A percentile compares a stretch with the other conserved stretches of the same genome.
phyloP scores from a whole-genome alignment of 345 rosid genomes.

The Lepidium didymum region DNA sequence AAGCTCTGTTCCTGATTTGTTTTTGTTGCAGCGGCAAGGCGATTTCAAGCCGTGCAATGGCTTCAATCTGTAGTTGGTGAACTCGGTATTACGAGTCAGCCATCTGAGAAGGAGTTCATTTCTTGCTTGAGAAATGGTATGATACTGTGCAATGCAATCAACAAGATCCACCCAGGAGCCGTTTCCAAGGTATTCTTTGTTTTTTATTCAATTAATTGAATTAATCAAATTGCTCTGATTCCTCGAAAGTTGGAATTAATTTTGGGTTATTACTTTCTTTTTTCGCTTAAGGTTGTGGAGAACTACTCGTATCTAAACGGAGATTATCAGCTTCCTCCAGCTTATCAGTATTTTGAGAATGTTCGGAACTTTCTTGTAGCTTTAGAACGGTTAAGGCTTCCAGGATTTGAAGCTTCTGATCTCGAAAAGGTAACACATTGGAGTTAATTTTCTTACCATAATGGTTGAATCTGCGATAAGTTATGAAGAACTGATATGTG shows the following conservation, averaged over 20 bases:
- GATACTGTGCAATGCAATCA: constrained; percentile 70
- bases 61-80: constrained; percentile 64
- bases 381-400: constrained; percentile 64
- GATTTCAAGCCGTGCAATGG: constrained; percentile 71
- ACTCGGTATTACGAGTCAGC: constrained; percentile 47
- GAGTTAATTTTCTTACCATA: background rate
- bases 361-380: constrained; percentile 84
- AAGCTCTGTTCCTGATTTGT: background rate
- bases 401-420: constrained; percentile 93
- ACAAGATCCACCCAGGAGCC: constrained; percentile 76
- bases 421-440: constrained; percentile 63
- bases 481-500: constrained; percentile 1
- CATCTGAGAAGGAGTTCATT: constrained; percentile 79
- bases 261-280: background rate
- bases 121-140: constrained; percentile 89
- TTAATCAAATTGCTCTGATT: background rate
- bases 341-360: constrained; percentile 91
- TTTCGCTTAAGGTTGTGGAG: constrained; percentile 65
- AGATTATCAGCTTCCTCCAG: constrained; percentile 64
- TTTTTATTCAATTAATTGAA: background rate
- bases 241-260: background rate
- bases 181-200: constrained; percentile 59
- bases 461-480: background rate
- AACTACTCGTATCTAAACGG: constrained; percentile 35
- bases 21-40: constrained; percentile 53